Evolutionary conservation across 1,284 basidiomycete genomes (phyloP).

Genomic region (Leucoagaricus sp.): DNA sequence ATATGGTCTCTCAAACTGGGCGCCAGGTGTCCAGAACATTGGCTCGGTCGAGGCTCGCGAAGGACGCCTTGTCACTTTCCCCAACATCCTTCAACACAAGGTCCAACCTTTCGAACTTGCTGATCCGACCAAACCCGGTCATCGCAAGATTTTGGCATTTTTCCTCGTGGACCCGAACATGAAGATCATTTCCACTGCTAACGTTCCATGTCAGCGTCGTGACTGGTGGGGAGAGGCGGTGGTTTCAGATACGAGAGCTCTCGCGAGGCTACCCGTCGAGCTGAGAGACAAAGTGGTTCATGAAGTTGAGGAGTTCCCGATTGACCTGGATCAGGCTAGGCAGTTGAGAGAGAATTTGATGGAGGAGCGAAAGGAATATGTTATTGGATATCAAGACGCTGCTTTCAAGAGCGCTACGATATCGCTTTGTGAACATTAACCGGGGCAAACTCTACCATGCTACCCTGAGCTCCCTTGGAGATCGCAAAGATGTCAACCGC

Average conservation of each 20-base stretch:
- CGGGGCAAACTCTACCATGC: too few species aligned
- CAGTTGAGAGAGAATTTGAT: conserved; percentile 19
- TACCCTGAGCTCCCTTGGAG: too few species aligned
- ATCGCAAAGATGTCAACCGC: too few species aligned
- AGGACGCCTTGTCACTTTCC: conserved; percentile 38
- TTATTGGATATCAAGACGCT: not conserved
- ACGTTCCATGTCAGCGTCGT: conserved; percentile 41
- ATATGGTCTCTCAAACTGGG: conserved; percentile 24
- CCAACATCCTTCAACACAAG: conserved; percentile 42
- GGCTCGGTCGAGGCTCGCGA: conserved; percentile 31
- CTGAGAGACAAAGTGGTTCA: conserved; percentile 17
- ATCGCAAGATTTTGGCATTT: conserved; percentile 45
- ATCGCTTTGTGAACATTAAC: too few species aligned
- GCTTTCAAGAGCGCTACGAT: not conserved
- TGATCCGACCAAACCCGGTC: conserved; percentile 39
- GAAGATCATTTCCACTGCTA: conserved; percentile 36
- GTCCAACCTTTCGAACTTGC: conserved; percentile 39
- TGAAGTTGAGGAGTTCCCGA: conserved; percentile 19
- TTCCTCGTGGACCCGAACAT: conserved; percentile 49
- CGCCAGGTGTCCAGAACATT: conserved; percentile 25
- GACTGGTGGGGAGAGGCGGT: conserved; percentile 23
- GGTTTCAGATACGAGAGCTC: conserved; percentile 18
- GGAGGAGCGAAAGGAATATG: conserved; percentile 20
- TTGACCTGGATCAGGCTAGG: conserved; percentile 22
- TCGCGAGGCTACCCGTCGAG: conserved; percentile 14